A percentile compares a stretch with the other conserved stretches of the same genome.
Conservation (phyloP, 495 filamentous ascomycete species). For the Chlorociboria aeruginascens region DNA sequence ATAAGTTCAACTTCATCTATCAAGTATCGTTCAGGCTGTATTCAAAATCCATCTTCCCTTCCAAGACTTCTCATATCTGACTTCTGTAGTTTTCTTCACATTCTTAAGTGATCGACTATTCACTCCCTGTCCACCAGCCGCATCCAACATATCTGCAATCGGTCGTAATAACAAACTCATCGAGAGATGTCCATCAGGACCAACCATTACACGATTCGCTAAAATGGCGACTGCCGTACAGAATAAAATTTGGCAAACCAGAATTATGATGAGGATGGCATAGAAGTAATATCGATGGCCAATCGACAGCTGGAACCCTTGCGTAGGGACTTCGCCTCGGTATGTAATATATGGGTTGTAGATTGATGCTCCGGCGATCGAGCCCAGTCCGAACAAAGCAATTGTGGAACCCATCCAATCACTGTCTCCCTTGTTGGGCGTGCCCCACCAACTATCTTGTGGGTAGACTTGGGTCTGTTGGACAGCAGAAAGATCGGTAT, state of each 20-base stretch:
- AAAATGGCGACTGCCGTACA: constrained; percentile 8
- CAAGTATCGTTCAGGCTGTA: too few species aligned
- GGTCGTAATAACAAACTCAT: constrained; percentile 14
- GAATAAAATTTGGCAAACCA: constrained; percentile 12
- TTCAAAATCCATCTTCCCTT: too few species aligned
- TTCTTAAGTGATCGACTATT: constrained; percentile 12
- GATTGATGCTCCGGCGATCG: constrained; percentile 8
- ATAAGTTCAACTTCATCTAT: too few species aligned
- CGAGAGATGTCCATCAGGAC: constrained; percentile 6
- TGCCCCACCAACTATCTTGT: constrained; percentile 7
- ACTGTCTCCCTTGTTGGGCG: neutral
- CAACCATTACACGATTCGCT: constrained; percentile 17
- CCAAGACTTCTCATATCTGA: constrained; percentile 9
- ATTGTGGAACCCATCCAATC: constrained; percentile 6
- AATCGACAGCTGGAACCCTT: constrained; percentile 8
- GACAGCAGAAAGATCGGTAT: neutral
- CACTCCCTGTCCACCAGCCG: constrained; percentile 2
- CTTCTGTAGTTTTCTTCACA: constrained; percentile 8
- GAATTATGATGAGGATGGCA: constrained; percentile 10
- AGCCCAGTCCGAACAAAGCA: constrained; percentile 3
- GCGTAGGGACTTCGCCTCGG: neutral
- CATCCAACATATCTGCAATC: constrained; percentile 16
- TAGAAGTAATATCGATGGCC: constrained; percentile 13
- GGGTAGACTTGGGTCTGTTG: constrained; percentile 13
- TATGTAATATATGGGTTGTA: constrained; percentile 8